phyloP scores from a whole-genome alignment of 305 asterid species.

The Fraxinus ornus region DNA sequence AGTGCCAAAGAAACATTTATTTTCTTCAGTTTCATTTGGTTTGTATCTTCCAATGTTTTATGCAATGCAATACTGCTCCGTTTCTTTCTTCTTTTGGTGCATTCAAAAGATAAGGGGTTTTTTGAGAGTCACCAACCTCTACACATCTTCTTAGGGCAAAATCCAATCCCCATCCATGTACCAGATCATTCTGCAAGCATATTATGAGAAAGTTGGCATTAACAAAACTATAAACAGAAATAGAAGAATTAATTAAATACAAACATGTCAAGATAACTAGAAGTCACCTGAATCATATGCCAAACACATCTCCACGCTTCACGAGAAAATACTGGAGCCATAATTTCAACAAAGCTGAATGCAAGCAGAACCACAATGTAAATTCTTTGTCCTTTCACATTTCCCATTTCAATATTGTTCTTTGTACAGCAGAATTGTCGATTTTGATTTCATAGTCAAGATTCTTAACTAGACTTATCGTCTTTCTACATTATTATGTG shows the following conservation, averaged over 20 bases:
- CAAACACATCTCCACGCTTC: conserved; percentile 91
- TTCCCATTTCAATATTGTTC: not conserved
- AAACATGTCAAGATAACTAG: conserved; percentile 3
- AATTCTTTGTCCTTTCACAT: not conserved
- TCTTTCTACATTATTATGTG: not conserved
- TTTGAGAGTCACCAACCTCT: conserved; percentile 55
- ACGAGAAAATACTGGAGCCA: conserved; percentile 90
- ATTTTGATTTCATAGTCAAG: not conserved
- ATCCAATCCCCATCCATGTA: conserved; percentile 96
- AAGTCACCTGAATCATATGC: conserved; percentile 81
- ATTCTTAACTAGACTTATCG: not conserved
- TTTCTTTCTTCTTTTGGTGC: not conserved
- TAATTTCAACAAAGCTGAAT: conserved; percentile 79
- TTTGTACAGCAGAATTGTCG: not conserved
- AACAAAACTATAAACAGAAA: not conserved
- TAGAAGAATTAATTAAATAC: not conserved
- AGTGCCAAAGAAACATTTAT: too few relatives aligned
- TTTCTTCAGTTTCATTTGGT: too few relatives aligned
- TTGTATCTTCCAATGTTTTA: too few relatives aligned
- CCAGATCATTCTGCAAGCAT: conserved; percentile 72
- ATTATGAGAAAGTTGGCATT: not conserved
- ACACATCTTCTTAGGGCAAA: conserved; percentile 84
- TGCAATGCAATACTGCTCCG: too few relatives aligned
- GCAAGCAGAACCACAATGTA: conserved; percentile 17
- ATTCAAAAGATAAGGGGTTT: conserved; percentile 3